These are phyloP conservation scores for Debaryomyces fabryi DNA, from an alignment of 1,139 yeast genomes.

Conservation along the genomic window DNA sequence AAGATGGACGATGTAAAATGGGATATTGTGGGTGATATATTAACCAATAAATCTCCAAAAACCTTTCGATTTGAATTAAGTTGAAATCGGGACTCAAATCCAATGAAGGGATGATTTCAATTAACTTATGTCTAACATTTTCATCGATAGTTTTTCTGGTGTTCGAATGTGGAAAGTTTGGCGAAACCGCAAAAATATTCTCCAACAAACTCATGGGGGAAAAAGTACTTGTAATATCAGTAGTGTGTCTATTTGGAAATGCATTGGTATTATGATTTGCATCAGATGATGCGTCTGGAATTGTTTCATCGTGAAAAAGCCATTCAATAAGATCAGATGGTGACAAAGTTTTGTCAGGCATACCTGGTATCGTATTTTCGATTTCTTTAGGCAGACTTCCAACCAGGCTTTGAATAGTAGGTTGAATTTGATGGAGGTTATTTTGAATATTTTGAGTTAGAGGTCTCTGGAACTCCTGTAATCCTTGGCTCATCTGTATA, in stretches of 20 bases:
- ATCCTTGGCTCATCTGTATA: background rate
- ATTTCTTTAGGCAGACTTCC: background rate
- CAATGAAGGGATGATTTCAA: slow-evolving; percentile 36
- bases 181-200: slow-evolving; percentile 34
- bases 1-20: slow-evolving; percentile 62
- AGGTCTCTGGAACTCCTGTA: background rate
- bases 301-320: slow-evolving; percentile 30
- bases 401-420: background rate
- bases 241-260: slow-evolving; percentile 14
- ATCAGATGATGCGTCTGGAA: slow-evolving; percentile 6
- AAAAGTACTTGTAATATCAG: slow-evolving; percentile 21
- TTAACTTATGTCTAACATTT: slow-evolving; percentile 28
- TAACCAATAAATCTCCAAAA: slow-evolving; percentile 50
- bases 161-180: slow-evolving; percentile 33
- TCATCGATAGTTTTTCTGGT: slow-evolving; percentile 29
- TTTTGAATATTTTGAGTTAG: background rate
- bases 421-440: background rate
- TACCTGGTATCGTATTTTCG: background rate
- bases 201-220: slow-evolving; percentile 31
- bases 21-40: slow-evolving; percentile 64
- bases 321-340: slow-evolving; percentile 35
- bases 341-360: slow-evolving; percentile 17
- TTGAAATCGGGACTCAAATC: slow-evolving; percentile 32
- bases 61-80: slow-evolving; percentile 25
- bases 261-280: slow-evolving; percentile 8